Evolutionary conservation across 805 yeast species (phyloP), one percentile per base, ranked within the genome.

Genomic region (Saturnispora quitensis): DNA sequence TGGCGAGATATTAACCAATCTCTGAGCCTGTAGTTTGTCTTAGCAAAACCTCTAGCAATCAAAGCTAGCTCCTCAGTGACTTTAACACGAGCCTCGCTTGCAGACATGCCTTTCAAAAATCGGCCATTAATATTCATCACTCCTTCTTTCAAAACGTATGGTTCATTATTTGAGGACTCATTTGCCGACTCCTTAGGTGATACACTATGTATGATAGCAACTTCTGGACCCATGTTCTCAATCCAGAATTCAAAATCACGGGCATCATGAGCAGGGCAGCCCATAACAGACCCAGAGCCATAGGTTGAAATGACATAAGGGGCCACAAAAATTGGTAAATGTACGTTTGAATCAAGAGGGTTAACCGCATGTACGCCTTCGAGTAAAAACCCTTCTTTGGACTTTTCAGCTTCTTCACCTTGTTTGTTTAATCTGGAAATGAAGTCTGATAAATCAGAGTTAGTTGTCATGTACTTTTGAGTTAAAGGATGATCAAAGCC

Each of bases 1-100:
- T 93, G 99, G 62, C 99, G 78, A 61, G 95, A 84, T 45, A 93
- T 85, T 27, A 93, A 75, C 99, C 99, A 93, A 63, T 93, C 99
- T 58, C 97, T 76, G 28, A 93, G 70, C 57, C 82, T 77, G 60
- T 74, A 84, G 56, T 82, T 82, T 0, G 75, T 73, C 4, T 77
- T 71, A 3, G 58, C 53, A 1, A 67, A 57, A 0, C 91, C 97
- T 47, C 47, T 48, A 25, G 52, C 22, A 8, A 58, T 48, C 4
- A 46, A 45, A 17, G 62, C 65, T n/a, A 89, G 67, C 12, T 68
- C 62, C 0, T 68, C 58, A 0, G 75, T 63, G 25, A 88, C 73
- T 17, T 62, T 61, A 1, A 60, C 50, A 10, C 78, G 75, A 1
- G 91, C 97, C 5, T 77, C 77, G 2, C 57, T 53, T 1, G 74